Evolutionary conservation across 1,284 basidiomycete species (phyloP).

Genomic region (Puccinia horiana): DNA sequence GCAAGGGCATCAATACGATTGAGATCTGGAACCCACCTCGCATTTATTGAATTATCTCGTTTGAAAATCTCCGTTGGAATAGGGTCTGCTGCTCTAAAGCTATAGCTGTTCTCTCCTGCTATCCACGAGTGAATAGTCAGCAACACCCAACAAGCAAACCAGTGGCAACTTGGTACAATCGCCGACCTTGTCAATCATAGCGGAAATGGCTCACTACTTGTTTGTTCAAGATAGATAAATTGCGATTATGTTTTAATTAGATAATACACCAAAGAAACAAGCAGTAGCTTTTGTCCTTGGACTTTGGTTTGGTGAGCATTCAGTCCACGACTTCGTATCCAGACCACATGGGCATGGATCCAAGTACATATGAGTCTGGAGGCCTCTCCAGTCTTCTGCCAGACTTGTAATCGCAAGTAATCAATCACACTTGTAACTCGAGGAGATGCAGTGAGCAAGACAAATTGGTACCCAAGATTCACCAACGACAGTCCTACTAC

Average conservation of each 20-base stretch:
- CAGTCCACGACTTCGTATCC: background rate
- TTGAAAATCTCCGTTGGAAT: no score
- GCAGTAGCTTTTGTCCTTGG: background rate
- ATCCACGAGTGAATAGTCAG: background rate
- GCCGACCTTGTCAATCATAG: background rate
- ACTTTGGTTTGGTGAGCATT: background rate
- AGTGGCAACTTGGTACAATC: background rate
- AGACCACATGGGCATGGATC: background rate
- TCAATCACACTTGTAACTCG: background rate
- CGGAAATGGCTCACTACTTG: background rate
- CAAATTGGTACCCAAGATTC: background rate
- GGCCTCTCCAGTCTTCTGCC: background rate
- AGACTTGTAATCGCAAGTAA: background rate
- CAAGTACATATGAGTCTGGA: background rate
- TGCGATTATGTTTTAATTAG: background rate
- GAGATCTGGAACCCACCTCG: no score
- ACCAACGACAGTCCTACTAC: background rate
- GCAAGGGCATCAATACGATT: no score
- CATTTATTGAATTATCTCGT: no score
- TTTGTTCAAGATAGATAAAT: background rate
- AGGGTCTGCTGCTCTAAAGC: no score
- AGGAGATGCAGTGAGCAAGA: background rate
- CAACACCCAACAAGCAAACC: background rate
- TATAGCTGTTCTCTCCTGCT: no score
- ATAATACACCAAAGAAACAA: slow-evolving; percentile 1